phyloP scores from a whole-genome alignment of 2,329 filamentous ascomycete species.

The Monosporascus sp. region DNA sequence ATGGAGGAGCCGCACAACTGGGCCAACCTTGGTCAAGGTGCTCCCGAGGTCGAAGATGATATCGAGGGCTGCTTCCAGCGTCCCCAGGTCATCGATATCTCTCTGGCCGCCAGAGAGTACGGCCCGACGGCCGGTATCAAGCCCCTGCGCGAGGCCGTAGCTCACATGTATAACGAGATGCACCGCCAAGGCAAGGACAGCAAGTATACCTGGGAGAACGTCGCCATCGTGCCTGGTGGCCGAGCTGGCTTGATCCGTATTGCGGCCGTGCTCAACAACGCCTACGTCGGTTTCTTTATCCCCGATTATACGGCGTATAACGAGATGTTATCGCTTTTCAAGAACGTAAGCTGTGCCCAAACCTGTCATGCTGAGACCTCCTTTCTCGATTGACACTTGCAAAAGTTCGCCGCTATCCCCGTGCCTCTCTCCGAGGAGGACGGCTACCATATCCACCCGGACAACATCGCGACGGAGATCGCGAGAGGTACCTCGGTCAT shows the following conservation, averaged over 20 bases:
- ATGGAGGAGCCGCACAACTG: slow-evolving; percentile 74
- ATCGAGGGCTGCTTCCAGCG: slow-evolving; percentile 85
- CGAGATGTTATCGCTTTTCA: slow-evolving; percentile 93
- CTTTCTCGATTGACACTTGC: background rate
- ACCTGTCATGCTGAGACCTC: slow-evolving; percentile 1
- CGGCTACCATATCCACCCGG: slow-evolving; percentile 86
- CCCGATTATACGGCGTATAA: slow-evolving; percentile 97
- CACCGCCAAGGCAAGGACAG: slow-evolving; percentile 82
- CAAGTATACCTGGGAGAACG: slow-evolving; percentile 96
- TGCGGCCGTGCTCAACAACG: slow-evolving; percentile 86
- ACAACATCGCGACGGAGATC: slow-evolving; percentile 90
- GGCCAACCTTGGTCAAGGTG: slow-evolving; percentile 93
- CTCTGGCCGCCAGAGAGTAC: slow-evolving; percentile 78
- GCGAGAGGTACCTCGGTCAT: slow-evolving; percentile 82
- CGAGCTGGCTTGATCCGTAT: slow-evolving; percentile 91
- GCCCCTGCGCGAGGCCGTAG: slow-evolving; percentile 81
- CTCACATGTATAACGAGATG: slow-evolving; percentile 86
- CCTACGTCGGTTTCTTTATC: slow-evolving; percentile 90
- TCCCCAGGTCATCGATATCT: slow-evolving; percentile 72
- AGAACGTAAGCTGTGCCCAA: slow-evolving; percentile 54
- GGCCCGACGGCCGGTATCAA: slow-evolving; percentile 93
- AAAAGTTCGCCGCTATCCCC: slow-evolving; percentile 76
- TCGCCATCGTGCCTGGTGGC: slow-evolving; percentile 91
- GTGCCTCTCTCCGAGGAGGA: slow-evolving; percentile 80
- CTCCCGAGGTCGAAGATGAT: slow-evolving; percentile 88